phyloP scores from a whole-genome alignment of 306 rosid genomes.

The Acacia melanoxylon region DNA sequence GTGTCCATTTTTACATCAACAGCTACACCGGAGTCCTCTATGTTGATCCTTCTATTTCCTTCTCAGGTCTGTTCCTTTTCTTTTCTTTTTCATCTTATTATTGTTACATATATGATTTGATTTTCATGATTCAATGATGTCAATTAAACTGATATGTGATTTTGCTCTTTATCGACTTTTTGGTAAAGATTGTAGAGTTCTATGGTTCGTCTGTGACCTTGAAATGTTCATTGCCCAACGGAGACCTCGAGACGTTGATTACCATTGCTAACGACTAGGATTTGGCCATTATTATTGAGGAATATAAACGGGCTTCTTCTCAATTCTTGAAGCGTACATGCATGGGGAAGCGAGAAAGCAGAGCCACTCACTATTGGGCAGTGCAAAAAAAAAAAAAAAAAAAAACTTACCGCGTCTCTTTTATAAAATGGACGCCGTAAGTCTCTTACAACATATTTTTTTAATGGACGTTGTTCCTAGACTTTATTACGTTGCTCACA shows the following conservation, averaged over 20 bases:
- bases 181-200: conserved; percentile 71
- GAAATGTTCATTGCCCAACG: conserved; percentile 71
- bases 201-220: conserved; percentile 70
- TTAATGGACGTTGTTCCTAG: no score
- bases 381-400: no score
- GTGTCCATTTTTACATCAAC: conserved; percentile 77
- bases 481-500: no score
- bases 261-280: conserved; percentile 73
- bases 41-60: conserved; percentile 64
- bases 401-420: no score
- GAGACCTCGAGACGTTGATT: conserved; percentile 81
- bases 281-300: conserved; percentile 61
- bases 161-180: conserved; percentile 49
- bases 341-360: no score
- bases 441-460: no score
- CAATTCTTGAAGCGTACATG: no score
- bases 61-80: conserved; percentile 49
- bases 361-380: no score
- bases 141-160: neutral
- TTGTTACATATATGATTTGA: no score
- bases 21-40: conserved; percentile 82
- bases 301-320: conserved; percentile 67
- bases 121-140: neutral
- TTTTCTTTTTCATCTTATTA: neutral
- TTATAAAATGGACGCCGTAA: no score